Evolutionary conservation across 2,329 filamentous ascomycete species (phyloP).

Genomic region (Neofusicoccum sp.): DNA sequence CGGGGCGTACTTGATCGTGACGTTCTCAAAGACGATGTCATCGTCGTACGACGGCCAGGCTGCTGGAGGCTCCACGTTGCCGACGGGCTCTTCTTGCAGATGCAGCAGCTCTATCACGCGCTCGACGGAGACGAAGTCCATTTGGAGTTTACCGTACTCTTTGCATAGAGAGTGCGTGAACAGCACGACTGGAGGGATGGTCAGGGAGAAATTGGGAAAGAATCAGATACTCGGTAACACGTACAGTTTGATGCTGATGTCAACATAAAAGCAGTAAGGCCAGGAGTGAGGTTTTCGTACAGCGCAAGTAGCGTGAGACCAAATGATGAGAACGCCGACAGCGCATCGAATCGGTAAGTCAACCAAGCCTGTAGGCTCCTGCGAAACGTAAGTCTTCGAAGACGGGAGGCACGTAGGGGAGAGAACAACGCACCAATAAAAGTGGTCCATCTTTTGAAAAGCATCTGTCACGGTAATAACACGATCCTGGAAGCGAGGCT

Average conservation of each 20-base stretch:
- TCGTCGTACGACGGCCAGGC: constrained; percentile 69
- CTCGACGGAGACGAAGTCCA: constrained; percentile 91
- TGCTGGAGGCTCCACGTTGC: constrained; percentile 68
- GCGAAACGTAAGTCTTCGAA: neutral
- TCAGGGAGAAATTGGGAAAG: neutral
- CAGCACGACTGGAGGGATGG: constrained; percentile 48
- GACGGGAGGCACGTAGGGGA: neutral
- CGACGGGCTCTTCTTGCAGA: constrained; percentile 73
- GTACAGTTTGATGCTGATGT: constrained; percentile 67
- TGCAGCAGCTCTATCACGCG: constrained; percentile 80
- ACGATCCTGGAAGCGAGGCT: constrained; percentile 75
- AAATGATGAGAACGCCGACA: constrained; percentile 75
- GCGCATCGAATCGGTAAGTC: constrained; percentile 72
- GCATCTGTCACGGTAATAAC: constrained; percentile 81
- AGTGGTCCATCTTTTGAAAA: constrained; percentile 94
- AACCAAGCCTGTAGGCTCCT: constrained; percentile 79
- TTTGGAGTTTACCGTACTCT: constrained; percentile 81
- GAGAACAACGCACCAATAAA: constrained; percentile 68
- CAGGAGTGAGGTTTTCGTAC: constrained; percentile 72
- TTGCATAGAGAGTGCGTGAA: constrained; percentile 75
- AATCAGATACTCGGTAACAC: neutral
- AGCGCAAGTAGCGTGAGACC: constrained; percentile 74
- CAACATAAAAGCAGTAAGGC: constrained; percentile 81
- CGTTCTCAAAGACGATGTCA: constrained; percentile 74
- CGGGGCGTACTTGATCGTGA: constrained; percentile 78